Evolutionary conservation across 345 rosid genomes (phyloP), one percentile per base, ranked within the genome.

Genomic region (Orychophragmus violaceus): DNA sequence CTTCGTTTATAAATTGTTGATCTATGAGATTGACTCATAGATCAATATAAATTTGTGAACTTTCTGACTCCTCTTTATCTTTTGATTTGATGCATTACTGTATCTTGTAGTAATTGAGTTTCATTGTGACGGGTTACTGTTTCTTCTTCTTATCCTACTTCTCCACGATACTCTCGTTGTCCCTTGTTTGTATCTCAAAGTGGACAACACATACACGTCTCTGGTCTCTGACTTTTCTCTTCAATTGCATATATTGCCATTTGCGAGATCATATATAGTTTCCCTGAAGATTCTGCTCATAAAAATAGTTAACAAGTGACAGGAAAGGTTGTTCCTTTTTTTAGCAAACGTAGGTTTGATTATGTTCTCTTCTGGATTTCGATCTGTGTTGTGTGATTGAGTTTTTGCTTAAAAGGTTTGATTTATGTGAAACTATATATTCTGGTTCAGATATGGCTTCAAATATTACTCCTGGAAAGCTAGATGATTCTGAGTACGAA

Each of bases 401-500:
- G 35, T 23, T 71, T 18, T 32, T 42, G 56, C 22, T 71, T 61
- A 2, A 10, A 39, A n/a, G 19, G 21, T 23, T 61, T 53, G 57
- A 17, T 23, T 16, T 51, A 5, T 36, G 14, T 32, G 30, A 17
- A 59, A 23, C 39, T 48, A 5, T 58, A 19, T 61, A 19, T 54
- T 8, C 21, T 27, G 49, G n/a, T 50, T 68, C 48, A 54, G 62
- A 45, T 41, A 90, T 93, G 98, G 92, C 87, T 66, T 88, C 83
- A 67, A 81, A 83, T 72, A 78, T 78, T 24, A 3, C 17, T 66
- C 59, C 81, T 24, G 74, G 76, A 48, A 79, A 72, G 59, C 70
- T 80, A 3, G 77, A 71, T 65, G 74, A 74, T 67, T 75, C 82
- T 19, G 97, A 93, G 74, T 93, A 77, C 44, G 97, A 88, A 74